A percentile compares a stretch with the other conserved stretches of the same genome.
Evolutionary conservation across 2,329 filamentous ascomycete species (phyloP).

Genomic region (Colletotrichum truncatum): DNA sequence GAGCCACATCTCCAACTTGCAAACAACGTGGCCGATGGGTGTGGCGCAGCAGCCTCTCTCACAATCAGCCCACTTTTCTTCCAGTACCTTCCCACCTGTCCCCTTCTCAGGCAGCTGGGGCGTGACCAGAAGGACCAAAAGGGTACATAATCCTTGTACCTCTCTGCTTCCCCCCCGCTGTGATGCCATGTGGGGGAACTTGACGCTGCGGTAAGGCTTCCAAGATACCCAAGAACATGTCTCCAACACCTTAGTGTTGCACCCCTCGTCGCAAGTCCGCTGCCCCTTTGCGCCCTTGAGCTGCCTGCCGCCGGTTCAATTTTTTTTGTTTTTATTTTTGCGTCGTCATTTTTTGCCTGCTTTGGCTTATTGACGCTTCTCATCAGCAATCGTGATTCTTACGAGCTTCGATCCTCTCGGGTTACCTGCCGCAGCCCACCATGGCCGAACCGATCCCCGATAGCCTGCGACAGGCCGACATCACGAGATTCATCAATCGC

Average conservation of each 20-base stretch:
- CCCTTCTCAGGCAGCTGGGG: no score
- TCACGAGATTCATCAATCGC: conserved; percentile 84
- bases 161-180: conserved; percentile 1
- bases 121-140: no score
- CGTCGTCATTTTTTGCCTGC: no score
- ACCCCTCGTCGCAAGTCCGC: conserved; percentile 17
- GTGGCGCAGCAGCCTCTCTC: conserved; percentile 9
- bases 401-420: background rate
- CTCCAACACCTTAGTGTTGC: conserved; percentile 10
- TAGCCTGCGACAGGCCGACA: conserved; percentile 80
- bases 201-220: conserved; percentile 4
- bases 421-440: conserved; percentile 29
- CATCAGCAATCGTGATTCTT: background rate
- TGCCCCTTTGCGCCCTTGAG: conserved; percentile 19
- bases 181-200: conserved; percentile 20
- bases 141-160: background rate
- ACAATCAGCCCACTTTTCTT: background rate
- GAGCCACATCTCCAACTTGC: conserved; percentile 12
- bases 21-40: background rate
- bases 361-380: background rate
- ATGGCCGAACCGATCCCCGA: conserved; percentile 81
- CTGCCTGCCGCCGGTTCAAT: background rate
- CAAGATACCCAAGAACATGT: conserved; percentile 16
- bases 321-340: no score
- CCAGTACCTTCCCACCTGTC: background rate